Conservation (phyloP, 257 asterid species). For the Fraxinus pennsylvanica region DNA sequence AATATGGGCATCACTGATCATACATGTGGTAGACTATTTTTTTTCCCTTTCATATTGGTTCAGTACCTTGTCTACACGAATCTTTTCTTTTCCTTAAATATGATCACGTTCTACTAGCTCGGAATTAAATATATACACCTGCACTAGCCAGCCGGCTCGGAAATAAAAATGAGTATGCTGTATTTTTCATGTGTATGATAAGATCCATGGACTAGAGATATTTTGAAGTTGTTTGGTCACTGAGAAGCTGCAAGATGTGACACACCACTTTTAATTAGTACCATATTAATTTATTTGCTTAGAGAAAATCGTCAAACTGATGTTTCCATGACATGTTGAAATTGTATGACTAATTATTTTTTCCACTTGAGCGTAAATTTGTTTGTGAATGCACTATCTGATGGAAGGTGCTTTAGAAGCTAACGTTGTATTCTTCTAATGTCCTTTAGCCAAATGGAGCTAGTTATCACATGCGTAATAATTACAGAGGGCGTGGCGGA, state of each 20-base stretch:
- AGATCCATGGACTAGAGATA: neutral
- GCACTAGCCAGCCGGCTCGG: neutral
- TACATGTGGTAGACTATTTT: neutral
- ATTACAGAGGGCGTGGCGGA: constrained; percentile 92
- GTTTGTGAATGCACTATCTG: constrained; percentile 5
- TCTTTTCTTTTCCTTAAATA: neutral
- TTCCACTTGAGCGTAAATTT: neutral
- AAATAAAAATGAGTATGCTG: neutral
- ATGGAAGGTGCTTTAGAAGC: constrained; percentile 10
- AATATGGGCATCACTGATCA: neutral
- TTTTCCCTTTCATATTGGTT: neutral
- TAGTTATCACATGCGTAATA: constrained; percentile 54
- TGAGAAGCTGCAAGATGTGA: neutral
- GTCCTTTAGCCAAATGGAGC: constrained; percentile 69
- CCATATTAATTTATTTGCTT: neutral
- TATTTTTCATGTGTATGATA: neutral
- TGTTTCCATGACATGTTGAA: neutral
- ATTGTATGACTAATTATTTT: neutral
- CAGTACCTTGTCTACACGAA: neutral
- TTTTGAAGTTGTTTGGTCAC: neutral
- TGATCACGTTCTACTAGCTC: neutral
- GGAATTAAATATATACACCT: neutral
- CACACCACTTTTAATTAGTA: neutral
- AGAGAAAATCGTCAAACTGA: neutral
- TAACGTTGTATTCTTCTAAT: constrained; percentile 27